Evolutionary conservation across 148 eudicot genomes (phyloP), one percentile per base, ranked within the genome.

Genomic region (Fallopia convolvulus): DNA sequence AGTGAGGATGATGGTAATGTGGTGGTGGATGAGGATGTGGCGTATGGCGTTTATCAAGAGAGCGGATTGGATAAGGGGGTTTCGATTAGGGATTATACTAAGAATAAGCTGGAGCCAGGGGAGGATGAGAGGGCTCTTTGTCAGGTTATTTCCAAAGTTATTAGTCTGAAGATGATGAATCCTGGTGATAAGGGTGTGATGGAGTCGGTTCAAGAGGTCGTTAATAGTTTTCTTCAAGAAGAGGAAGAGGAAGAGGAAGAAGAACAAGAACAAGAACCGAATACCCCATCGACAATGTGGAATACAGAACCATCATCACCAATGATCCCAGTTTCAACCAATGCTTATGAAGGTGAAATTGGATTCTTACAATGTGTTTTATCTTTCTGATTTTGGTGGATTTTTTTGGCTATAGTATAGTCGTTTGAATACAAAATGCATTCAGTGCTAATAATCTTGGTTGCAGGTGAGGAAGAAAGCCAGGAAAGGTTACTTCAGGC

Each of bases 81-180:
- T 71, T 90, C 93, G 0, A 87, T 92, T 77, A 89, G 80, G 80
- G 95, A 94, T 82, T 94, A 90, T 78, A 81, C 92, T 77, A 84
- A 84, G 85, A 75, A 77, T 50, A 90, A 89, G 85, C 50, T 90
- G 6, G 92, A 94, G 85, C 95, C 97, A 3, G 92, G 91, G 39
- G 97, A 94, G 75, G 90, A 88, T 76, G 98, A 90, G 72, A 85
- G 79, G 77, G 91, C 90, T 26, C 92, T 90, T 75, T 90, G 91
- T 68, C 88, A 84, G 79, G 93, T 81, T 12, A 92, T 94, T 75
- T 84, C 93, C 4, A 87, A 90, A 46, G 86, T 89, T 71, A 88
- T 90, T 0, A 89, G 90, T 78, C 93, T 93, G 10, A 84, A 72
- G 79, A 86, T 79, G 63, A 75, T 79, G 63, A 75, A 6, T 55